phyloP scores from a whole-genome alignment of 1,284 basidiomycete genomes.

The Peniophora sp. region DNA sequence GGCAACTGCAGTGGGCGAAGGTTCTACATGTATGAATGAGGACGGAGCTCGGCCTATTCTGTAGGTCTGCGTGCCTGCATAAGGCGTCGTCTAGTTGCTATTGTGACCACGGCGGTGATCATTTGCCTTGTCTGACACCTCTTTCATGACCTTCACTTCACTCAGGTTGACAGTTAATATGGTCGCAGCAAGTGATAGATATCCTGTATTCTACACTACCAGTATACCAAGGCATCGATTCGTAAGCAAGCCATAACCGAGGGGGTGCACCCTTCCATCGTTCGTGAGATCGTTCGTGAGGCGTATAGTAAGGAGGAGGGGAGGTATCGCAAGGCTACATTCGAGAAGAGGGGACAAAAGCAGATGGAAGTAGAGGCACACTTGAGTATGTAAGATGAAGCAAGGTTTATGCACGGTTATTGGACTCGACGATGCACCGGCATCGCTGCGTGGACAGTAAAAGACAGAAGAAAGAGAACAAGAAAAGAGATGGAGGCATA shows the following conservation, averaged over 20 bases:
- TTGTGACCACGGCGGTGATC: no score
- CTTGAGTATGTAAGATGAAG: neutral
- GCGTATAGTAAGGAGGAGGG: constrained; percentile 2
- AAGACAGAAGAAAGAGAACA: neutral
- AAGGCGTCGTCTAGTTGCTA: no score
- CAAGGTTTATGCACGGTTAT: constrained; percentile 2
- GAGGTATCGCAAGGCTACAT: constrained; percentile 10
- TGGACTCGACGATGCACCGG: constrained; percentile 6
- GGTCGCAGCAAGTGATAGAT: constrained; percentile 3
- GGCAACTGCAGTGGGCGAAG: constrained; percentile 1
- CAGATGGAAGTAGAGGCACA: constrained; percentile 3
- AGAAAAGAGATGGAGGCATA: neutral
- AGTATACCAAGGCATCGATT: constrained; percentile 2
- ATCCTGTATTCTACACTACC: constrained; percentile 6
- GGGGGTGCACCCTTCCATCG: constrained; percentile 10
- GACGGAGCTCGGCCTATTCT: no score
- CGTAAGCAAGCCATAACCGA: constrained; percentile 7
- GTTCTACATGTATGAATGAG: neutral
- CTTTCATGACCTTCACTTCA: neutral
- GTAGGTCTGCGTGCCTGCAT: no score
- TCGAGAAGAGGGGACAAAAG: constrained; percentile 3
- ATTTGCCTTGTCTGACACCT: neutral
- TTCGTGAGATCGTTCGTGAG: constrained; percentile 12
- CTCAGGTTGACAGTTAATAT: neutral
- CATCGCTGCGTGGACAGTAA: constrained; percentile 1